Evolutionary conservation across 2,329 filamentous ascomycete species (phyloP).

Genomic region (Corniculantispora saksenae): DNA sequence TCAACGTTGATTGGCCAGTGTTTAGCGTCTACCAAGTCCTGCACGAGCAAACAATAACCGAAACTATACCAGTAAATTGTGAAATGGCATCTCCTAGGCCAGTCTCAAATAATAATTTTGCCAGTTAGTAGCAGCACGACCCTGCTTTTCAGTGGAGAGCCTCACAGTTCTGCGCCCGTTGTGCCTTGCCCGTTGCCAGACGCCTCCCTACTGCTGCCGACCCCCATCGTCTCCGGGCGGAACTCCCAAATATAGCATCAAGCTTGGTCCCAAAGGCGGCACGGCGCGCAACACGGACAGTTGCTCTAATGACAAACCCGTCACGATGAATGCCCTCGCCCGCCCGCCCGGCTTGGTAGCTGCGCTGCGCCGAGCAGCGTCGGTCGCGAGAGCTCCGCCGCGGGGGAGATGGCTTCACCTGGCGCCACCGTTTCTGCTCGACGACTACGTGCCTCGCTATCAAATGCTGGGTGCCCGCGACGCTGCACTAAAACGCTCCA

Average conservation of each 20-base stretch:
- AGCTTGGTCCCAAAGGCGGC: neutral
- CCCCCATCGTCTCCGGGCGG: neutral
- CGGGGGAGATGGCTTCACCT: constrained; percentile 45
- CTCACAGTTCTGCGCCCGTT: neutral
- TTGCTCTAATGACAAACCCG: neutral
- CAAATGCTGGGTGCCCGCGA: constrained; percentile 67
- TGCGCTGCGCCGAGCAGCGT: too few species aligned
- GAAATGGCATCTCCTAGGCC: too few species aligned
- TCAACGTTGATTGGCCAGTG: too few species aligned
- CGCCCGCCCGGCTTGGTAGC: neutral
- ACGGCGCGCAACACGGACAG: neutral
- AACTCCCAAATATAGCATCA: neutral
- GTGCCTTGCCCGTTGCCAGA: too few species aligned
- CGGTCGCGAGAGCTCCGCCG: neutral
- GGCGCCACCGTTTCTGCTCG: constrained; percentile 68
- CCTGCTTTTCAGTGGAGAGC: neutral
- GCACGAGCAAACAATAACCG: too few species aligned
- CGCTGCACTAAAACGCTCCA: constrained; percentile 70
- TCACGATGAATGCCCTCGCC: neutral
- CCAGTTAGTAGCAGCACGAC: neutral
- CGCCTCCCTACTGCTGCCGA: too few species aligned
- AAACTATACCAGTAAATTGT: too few species aligned
- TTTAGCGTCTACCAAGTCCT: too few species aligned
- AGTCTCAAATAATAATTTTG: too few species aligned
- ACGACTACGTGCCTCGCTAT: constrained; percentile 74